phyloP scores from a whole-genome alignment of 164 flowering plant genomes.

The Piper longum region DNA sequence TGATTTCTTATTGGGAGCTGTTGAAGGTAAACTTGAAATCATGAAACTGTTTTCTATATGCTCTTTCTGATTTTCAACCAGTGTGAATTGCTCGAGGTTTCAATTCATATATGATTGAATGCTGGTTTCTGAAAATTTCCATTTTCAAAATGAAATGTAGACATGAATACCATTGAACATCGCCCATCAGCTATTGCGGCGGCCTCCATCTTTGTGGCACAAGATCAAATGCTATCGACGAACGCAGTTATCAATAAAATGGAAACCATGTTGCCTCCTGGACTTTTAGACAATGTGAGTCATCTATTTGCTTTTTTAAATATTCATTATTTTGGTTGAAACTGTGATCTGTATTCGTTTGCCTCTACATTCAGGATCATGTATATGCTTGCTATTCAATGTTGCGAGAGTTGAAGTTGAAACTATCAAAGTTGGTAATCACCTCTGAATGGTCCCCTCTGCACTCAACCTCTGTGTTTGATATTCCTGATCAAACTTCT shows the following conservation, averaged over 20 bases:
- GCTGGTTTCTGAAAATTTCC: not conserved
- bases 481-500: conserved; percentile 11
- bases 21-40: conserved; percentile 25
- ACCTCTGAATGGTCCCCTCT: not conserved
- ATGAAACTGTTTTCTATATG: no score
- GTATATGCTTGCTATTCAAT: conserved; percentile 30
- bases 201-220: conserved; percentile 42
- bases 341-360: conserved; percentile 1
- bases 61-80: conserved; percentile 1
- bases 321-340: not conserved
- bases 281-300: conserved; percentile 33
- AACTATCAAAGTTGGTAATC: conserved; percentile 5
- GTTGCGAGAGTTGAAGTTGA: conserved; percentile 20
- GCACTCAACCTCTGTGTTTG: not conserved
- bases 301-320: not conserved
- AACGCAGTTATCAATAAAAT: conserved; percentile 30
- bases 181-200: conserved; percentile 57
- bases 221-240: conserved; percentile 28
- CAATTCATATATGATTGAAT: not conserved
- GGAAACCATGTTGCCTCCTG: conserved; percentile 14
- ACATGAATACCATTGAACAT: conserved; percentile 26
- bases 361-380: conserved; percentile 27
- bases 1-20: conserved; percentile 24
- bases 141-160: conserved; percentile 17
- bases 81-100: not conserved